A percentile compares a stretch with the other conserved stretches of the same genome.
phyloP scores from a whole-genome alignment of 352 stramenopile species.

The Peronospora farinosa region DNA sequence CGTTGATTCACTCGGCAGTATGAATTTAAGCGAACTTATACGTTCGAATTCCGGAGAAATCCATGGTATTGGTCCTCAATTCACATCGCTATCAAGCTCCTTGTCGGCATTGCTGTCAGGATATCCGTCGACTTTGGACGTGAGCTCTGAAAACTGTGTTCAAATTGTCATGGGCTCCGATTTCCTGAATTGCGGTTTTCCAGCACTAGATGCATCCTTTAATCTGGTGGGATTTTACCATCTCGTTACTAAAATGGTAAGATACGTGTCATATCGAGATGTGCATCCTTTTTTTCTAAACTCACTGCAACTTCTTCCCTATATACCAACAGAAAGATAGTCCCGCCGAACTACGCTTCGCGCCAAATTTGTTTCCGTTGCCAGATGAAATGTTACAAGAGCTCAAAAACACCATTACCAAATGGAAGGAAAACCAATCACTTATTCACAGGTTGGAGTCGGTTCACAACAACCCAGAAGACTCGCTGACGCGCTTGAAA shows the following conservation, averaged over 20 bases:
- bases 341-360: slow-evolving; percentile 40
- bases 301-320: neutral
- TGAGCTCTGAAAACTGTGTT: slow-evolving; percentile 20
- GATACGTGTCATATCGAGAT: neutral
- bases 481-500: slow-evolving; percentile 30
- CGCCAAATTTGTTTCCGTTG: slow-evolving; percentile 54
- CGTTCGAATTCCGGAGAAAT: slow-evolving; percentile 8
- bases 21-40: slow-evolving; percentile 44
- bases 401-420: slow-evolving; percentile 30
- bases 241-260: slow-evolving; percentile 28
- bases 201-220: slow-evolving; percentile 45
- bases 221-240: slow-evolving; percentile 58
- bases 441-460: slow-evolving; percentile 18
- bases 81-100: slow-evolving; percentile 7
- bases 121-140: slow-evolving; percentile 21
- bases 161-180: slow-evolving; percentile 40
- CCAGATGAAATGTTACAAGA: slow-evolving; percentile 56
- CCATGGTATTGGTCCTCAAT: neutral
- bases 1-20: slow-evolving; percentile 43
- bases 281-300: neutral
- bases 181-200: slow-evolving; percentile 56
- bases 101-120: slow-evolving; percentile 33
- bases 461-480: slow-evolving; percentile 4
- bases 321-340: slow-evolving; percentile 15
- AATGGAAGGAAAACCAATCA: slow-evolving; percentile 24